Conservation (phyloP, 2,329 filamentous ascomycete genomes). For the Beauveria sp. region DNA sequence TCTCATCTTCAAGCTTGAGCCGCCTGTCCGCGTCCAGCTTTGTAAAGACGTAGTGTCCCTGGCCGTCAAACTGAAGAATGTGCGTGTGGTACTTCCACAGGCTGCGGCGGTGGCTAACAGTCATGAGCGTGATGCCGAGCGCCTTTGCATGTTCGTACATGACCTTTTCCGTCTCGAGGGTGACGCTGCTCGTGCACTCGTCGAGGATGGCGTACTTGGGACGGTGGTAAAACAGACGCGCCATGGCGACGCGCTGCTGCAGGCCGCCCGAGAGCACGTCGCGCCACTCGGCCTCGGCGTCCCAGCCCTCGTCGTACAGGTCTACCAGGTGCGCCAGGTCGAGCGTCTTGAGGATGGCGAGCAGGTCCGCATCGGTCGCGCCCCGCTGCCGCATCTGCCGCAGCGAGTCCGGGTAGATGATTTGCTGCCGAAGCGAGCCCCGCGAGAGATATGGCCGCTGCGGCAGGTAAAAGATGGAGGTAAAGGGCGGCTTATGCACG, state of each 20-base stretch:
- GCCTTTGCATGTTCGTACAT: slow-evolving; percentile 97
- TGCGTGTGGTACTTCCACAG: slow-evolving; percentile 94
- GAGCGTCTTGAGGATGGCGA: slow-evolving; percentile 67
- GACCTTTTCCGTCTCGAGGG: slow-evolving; percentile 83
- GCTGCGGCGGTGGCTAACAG: slow-evolving; percentile 82
- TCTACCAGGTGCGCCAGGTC: slow-evolving; percentile 78
- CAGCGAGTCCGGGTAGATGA: slow-evolving; percentile 88
- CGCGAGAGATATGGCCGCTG: slow-evolving; percentile 90
- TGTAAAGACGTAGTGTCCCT: slow-evolving; percentile 86
- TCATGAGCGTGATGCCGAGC: slow-evolving; percentile 92
- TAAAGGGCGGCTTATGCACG: slow-evolving; percentile 83
- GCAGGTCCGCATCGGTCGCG: slow-evolving; percentile 73
- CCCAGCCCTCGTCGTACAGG: slow-evolving; percentile 71
- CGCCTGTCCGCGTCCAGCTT: slow-evolving; percentile 80
- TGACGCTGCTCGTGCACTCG: slow-evolving; percentile 94
- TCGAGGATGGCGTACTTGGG: slow-evolving; percentile 93
- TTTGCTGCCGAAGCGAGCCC: slow-evolving; percentile 88
- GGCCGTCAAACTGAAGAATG: slow-evolving; percentile 94
- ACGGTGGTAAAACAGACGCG: slow-evolving; percentile 85
- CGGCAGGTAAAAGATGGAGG: slow-evolving; percentile 96
- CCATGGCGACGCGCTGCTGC: slow-evolving; percentile 96
- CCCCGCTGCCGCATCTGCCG: slow-evolving; percentile 81
- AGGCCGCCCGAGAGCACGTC: slow-evolving; percentile 87
- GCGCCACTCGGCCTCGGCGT: slow-evolving; percentile 93
- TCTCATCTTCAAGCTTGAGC: slow-evolving; percentile 86